phyloP scores from a whole-genome alignment of 176 grass and related monocot species.

The Oryza meyeriana region DNA sequence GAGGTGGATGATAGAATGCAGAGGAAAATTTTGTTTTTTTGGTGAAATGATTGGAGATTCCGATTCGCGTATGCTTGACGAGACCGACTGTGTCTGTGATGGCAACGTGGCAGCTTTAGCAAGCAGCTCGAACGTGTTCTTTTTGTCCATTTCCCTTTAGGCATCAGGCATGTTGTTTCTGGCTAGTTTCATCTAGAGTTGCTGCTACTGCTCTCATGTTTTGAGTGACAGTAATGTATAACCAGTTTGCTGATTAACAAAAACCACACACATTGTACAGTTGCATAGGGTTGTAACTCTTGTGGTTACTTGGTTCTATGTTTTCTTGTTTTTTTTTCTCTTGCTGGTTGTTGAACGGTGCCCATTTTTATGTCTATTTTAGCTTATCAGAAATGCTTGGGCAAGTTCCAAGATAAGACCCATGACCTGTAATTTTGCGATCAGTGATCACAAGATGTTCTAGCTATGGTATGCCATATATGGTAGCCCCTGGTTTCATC shows the following conservation, averaged over 20 bases:
- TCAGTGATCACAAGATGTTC: background rate
- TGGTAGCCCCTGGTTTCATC: background rate
- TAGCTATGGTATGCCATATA: background rate
- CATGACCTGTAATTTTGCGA: background rate
- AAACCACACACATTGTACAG: background rate
- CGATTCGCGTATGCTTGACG: background rate
- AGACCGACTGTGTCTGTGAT: background rate
- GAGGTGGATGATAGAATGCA: background rate
- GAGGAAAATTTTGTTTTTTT: background rate
- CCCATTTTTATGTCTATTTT: background rate
- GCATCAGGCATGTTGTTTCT: background rate
- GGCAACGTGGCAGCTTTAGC: background rate
- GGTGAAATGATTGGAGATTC: slow-evolving; percentile 21
- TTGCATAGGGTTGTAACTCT: too few relatives aligned
- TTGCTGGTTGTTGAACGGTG: background rate
- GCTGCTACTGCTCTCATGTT: background rate
- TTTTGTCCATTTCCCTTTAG: background rate
- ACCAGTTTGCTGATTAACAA: background rate
- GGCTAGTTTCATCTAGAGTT: background rate
- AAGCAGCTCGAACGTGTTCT: background rate
- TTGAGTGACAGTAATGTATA: background rate
- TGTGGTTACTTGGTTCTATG: background rate
- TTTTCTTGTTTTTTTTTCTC: background rate
- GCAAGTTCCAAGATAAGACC: background rate
- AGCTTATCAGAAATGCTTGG: background rate